phyloP scores from a whole-genome alignment of 2,329 filamentous ascomycete species.

The Monosporascus sp. region DNA sequence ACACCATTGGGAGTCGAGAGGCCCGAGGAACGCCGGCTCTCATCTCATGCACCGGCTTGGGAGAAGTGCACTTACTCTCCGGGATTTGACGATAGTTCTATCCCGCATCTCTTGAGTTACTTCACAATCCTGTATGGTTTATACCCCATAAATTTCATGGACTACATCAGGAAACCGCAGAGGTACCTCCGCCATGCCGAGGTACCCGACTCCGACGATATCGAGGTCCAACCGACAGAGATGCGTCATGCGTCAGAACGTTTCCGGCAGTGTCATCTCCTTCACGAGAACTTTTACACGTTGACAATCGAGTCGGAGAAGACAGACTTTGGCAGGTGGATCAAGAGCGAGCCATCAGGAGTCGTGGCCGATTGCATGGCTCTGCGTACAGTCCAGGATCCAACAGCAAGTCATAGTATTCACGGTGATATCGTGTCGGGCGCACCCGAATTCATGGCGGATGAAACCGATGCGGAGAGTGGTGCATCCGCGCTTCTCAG shows the following conservation, averaged over 20 bases:
- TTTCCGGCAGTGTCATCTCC: slow-evolving; percentile 65
- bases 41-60: slow-evolving; percentile 46
- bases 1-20: slow-evolving; percentile 33
- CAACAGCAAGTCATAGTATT: slow-evolving; percentile 9
- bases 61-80: slow-evolving; percentile 57
- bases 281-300: slow-evolving; percentile 82
- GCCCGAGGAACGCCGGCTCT: slow-evolving; percentile 29
- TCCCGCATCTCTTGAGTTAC: slow-evolving; percentile 66
- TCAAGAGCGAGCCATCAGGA: slow-evolving; percentile 73
- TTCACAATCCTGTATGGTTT: slow-evolving; percentile 80
- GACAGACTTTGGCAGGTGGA: slow-evolving; percentile 69
- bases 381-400: slow-evolving; percentile 42
- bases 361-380: slow-evolving; percentile 75
- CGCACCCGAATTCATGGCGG: slow-evolving; percentile 18
- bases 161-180: slow-evolving; percentile 77
- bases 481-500: slow-evolving; percentile 37
- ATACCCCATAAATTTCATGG: slow-evolving; percentile 82
- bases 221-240: slow-evolving; percentile 73
- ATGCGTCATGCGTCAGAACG: slow-evolving; percentile 71
- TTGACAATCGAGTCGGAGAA: slow-evolving; percentile 76
- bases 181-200: slow-evolving; percentile 71
- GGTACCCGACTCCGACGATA: slow-evolving; percentile 63
- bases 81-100: slow-evolving; percentile 55
- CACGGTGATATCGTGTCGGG: slow-evolving; percentile 16
- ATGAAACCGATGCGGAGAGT: slow-evolving; percentile 27